Conservation (phyloP, 2,329 filamentous ascomycete species). For the Pleomassaria siparia region DNA sequence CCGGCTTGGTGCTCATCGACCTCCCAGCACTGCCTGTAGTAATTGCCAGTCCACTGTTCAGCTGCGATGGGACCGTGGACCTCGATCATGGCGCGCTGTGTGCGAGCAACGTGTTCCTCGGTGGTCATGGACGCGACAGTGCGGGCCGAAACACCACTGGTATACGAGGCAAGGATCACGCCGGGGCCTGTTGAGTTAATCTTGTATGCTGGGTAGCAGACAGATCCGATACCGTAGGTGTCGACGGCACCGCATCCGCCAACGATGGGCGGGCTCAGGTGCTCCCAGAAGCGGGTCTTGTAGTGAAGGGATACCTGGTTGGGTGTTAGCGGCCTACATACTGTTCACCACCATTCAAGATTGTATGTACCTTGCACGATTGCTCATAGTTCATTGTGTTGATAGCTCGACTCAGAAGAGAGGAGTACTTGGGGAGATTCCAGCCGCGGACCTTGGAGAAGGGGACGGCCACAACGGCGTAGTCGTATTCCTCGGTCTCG, state of each 20-base stretch:
- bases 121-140: constrained; percentile 55
- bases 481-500: constrained; percentile 61
- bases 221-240: constrained; percentile 61
- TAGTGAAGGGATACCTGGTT: constrained; percentile 72
- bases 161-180: constrained; percentile 63
- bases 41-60: constrained; percentile 66
- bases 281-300: constrained; percentile 63
- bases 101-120: constrained; percentile 63
- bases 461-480: constrained; percentile 65
- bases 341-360: too few species aligned
- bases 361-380: constrained; percentile 57
- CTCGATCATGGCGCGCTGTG: constrained; percentile 66
- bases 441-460: constrained; percentile 66
- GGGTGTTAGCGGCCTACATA: too few species aligned
- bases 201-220: constrained; percentile 69
- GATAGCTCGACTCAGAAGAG: constrained; percentile 53
- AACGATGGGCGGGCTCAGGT: constrained; percentile 58
- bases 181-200: constrained; percentile 66
- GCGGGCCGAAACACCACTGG: constrained; percentile 48
- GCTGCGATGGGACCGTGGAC: constrained; percentile 64
- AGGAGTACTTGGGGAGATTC: constrained; percentile 58
- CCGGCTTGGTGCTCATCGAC: constrained; percentile 62
- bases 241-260: constrained; percentile 65
- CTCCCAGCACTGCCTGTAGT: constrained; percentile 67
- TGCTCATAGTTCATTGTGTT: constrained; percentile 52